A percentile compares a stretch with the other conserved stretches of the same genome.
Evolutionary conservation across 345 rosid species (phyloP).

Genomic region (Populus ilicifolia): DNA sequence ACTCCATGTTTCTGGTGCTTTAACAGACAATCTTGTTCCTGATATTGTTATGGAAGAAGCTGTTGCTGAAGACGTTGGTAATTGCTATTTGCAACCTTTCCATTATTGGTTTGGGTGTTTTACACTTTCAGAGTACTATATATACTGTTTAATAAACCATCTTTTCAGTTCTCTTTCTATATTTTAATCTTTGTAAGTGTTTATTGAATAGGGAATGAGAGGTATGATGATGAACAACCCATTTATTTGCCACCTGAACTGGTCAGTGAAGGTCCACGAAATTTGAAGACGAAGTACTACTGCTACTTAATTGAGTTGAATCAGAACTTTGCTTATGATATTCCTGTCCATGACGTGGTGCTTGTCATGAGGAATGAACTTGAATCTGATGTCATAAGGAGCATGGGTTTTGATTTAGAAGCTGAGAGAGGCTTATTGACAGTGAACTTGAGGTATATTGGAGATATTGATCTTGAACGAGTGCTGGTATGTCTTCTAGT

Average conservation of each 20-base stretch:
- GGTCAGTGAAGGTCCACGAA: conserved; percentile 26
- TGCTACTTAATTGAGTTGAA: conserved; percentile 57
- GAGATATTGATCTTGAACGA: conserved; percentile 34
- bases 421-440: conserved; percentile 48
- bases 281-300: conserved; percentile 30
- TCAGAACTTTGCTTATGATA: conserved; percentile 34
- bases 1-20: conserved; percentile 63
- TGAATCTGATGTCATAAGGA: conserved; percentile 39
- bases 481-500: conserved; percentile 35
- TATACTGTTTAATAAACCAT: neutral
- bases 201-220: conserved; percentile 34
- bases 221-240: conserved; percentile 54
- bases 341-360: conserved; percentile 45
- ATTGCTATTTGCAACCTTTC: neutral
- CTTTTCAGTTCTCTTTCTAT: neutral
- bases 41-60: conserved; percentile 59
- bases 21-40: conserved; percentile 81
- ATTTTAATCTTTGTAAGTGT: conserved; percentile 1
- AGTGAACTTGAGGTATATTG: conserved; percentile 48
- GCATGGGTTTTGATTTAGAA: conserved; percentile 41
- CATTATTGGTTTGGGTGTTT: neutral
- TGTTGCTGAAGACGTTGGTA: conserved; percentile 39
- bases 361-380: conserved; percentile 53
- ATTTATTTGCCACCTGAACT: conserved; percentile 70
- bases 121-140: neutral